A percentile compares a stretch with the other conserved stretches of the same genome.
Conservation (phyloP, 2,329 filamentous ascomycete species). For the Colletotrichum siamense region DNA sequence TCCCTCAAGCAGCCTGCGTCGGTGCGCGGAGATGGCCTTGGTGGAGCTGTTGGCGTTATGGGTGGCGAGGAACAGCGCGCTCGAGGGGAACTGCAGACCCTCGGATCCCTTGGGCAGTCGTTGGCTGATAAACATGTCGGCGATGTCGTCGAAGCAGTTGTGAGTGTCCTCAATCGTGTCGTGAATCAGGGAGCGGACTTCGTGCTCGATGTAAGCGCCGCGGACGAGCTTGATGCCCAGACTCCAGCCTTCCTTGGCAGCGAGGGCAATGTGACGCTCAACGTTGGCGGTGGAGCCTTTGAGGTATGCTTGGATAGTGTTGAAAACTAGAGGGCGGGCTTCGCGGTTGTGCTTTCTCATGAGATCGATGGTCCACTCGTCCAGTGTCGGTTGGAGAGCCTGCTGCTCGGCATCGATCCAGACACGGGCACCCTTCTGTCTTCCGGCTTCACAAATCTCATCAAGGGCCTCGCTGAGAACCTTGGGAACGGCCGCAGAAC, state of each 20-base stretch:
- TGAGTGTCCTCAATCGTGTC: conserved; percentile 77
- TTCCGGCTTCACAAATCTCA: conserved; percentile 75
- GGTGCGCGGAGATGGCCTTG: conserved; percentile 68
- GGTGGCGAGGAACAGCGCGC: conserved; percentile 76
- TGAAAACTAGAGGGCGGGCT: conserved; percentile 73
- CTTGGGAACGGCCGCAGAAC: conserved; percentile 65
- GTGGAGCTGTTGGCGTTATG: conserved; percentile 66
- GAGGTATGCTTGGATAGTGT: conserved; percentile 80
- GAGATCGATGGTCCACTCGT: conserved; percentile 79
- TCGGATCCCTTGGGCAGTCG: conserved; percentile 33
- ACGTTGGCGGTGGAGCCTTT: conserved; percentile 67
- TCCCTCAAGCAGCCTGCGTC: conserved; percentile 53
- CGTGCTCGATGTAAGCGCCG: conserved; percentile 75
- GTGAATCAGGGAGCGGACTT: conserved; percentile 74
- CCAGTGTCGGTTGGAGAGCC: conserved; percentile 78
- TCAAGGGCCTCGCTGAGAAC: conserved; percentile 74
- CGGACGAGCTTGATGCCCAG: conserved; percentile 79
- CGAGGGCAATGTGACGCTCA: conserved; percentile 63
- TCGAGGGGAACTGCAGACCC: conserved; percentile 55
- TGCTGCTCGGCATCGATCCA: conserved; percentile 90
- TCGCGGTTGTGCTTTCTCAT: conserved; percentile 77
- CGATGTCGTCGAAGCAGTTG: conserved; percentile 73
- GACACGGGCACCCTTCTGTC: conserved; percentile 71
- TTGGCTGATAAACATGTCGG: conserved; percentile 72
- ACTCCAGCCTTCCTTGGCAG: conserved; percentile 65